Base-by-base conservation (phyloP, 306 rosid genomes). In the Lathyrus tuberosus region DNA sequence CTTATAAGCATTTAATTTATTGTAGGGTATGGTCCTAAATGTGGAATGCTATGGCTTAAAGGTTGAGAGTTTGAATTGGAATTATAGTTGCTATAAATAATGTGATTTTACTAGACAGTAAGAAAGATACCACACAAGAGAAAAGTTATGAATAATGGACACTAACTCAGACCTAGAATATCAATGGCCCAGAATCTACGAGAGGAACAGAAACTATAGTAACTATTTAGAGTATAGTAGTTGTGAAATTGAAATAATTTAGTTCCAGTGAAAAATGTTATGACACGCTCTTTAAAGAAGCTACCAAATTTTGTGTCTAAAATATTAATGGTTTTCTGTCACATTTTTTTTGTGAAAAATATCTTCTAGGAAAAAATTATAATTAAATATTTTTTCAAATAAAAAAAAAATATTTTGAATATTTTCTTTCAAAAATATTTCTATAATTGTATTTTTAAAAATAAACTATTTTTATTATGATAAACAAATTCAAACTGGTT, bases 231-330 rank as follows among this genome's bases (percentile, higher is more conserved):
- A 31, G 44, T 11, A n/a, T n/a, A 66, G 63, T 78, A 11, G 66
- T 78, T 78, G 70, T 78, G 70, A 42, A 3, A 2, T 41, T 41
- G 51, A 58, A 71, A 37, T 24, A 54, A 43, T 12, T 0, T 9
- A 37, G 5, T 8, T 24, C 13, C 43, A 66, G 51, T 78, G 5
- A 22, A 73, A 78, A 43, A 28, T 62, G 30, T 12, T 10, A 51
- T 16, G n/a, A 38, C 51, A 33, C 0, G 4, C n/a, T 17, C 51
- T 48, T 48, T 28, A 57, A 67, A 68, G 31, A 0, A 31, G 16
- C 67, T 20, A 68, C 83, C 82, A 31, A 68, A 73, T 71, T 79
- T 51, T 52, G 69, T 71, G 35, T 63, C 41, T 35, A 35, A 7
- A 35, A 7, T 35, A 35, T 35, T 35, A 35, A 35, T 35, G 40